phyloP scores from a whole-genome alignment of 1,139 yeast species.

The Yamadazyma oceani region DNA sequence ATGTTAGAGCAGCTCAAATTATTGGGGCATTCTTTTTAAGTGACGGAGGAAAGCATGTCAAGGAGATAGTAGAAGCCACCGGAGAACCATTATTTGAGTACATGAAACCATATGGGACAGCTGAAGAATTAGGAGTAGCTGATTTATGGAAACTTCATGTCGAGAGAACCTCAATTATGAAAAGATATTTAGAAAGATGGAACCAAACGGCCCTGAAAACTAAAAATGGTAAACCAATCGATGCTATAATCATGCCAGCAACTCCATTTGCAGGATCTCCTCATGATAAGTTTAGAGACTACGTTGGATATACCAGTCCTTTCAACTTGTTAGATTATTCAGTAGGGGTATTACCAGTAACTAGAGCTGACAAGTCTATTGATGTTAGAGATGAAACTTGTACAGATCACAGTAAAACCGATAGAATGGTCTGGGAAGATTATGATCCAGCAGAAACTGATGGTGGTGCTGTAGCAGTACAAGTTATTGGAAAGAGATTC shows the following conservation, averaged over 20 bases:
- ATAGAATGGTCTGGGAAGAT: conserved; percentile 24
- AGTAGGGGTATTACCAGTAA: conserved; percentile 60
- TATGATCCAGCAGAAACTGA: conserved; percentile 58
- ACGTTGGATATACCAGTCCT: conserved; percentile 53
- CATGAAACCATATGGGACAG: conserved; percentile 32
- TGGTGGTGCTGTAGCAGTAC: conserved; percentile 68
- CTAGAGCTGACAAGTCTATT: conserved; percentile 44
- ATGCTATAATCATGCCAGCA: conserved; percentile 49
- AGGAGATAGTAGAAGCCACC: conserved; percentile 27
- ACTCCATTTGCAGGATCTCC: conserved; percentile 50
- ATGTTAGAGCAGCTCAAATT: conserved; percentile 35
- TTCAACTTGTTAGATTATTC: conserved; percentile 61
- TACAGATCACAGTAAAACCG: conserved; percentile 19
- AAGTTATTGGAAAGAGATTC: conserved; percentile 56
- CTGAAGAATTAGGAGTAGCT: conserved; percentile 32
- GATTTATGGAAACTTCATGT: conserved; percentile 45
- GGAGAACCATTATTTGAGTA: conserved; percentile 49
- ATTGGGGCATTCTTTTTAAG: conserved; percentile 42
- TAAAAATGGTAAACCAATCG: conserved; percentile 43
- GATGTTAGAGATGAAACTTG: conserved; percentile 29
- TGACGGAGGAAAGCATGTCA: conserved; percentile 45
- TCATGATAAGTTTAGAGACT: conserved; percentile 32
- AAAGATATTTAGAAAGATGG: conserved; percentile 40
- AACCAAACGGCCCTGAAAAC: conserved; percentile 29
- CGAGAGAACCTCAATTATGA: conserved; percentile 32